Percentiles rank a stretch among this genome's conserved stretches.
These are phyloP conservation scores for Kwoniella heveanensis DNA, from an alignment of 768 basidiomycete species.

Conservation along the genomic window DNA sequence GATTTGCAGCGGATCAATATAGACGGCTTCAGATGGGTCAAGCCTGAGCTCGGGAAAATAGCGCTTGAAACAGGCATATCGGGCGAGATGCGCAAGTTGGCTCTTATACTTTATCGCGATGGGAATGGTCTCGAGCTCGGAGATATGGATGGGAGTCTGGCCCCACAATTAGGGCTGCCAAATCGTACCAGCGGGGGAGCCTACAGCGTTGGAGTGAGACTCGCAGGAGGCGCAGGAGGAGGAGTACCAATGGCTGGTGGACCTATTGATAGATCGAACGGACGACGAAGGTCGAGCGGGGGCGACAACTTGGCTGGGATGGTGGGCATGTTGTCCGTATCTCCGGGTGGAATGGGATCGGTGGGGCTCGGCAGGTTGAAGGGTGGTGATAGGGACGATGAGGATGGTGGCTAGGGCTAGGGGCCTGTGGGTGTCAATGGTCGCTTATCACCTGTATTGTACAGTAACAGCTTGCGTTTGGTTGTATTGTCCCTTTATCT, in stretches of 20 bases:
- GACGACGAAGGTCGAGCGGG: constrained; percentile 15
- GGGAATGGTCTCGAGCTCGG: constrained; percentile 34
- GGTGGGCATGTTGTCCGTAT: constrained; percentile 5
- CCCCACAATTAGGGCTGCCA: too few species aligned
- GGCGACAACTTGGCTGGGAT: constrained; percentile 2
- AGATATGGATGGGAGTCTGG: constrained; percentile 48
- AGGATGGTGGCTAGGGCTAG: constrained; percentile 23
- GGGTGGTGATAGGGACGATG: constrained; percentile 18
- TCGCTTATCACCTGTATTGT: too few species aligned
- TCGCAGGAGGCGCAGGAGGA: background rate
- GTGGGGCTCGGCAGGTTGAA: background rate
- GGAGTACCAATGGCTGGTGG: constrained; percentile 2
- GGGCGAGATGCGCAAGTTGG: constrained; percentile 46
- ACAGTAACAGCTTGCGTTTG: background rate
- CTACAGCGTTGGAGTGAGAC: too few species aligned
- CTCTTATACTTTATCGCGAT: constrained; percentile 19
- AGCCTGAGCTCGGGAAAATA: constrained; percentile 37
- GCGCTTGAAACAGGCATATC: constrained; percentile 47
- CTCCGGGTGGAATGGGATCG: background rate
- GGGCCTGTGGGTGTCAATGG: too few species aligned
- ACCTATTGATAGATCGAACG: constrained; percentile 5
- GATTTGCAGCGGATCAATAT: constrained; percentile 34
- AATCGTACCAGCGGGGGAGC: too few species aligned
- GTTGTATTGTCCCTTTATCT: too few species aligned
- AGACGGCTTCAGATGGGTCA: constrained; percentile 48